Percentiles rank a stretch among this genome's conserved stretches.
phyloP scores from a whole-genome alignment of 352 stramenopile genomes.

The Phytophthora lateralis region DNA sequence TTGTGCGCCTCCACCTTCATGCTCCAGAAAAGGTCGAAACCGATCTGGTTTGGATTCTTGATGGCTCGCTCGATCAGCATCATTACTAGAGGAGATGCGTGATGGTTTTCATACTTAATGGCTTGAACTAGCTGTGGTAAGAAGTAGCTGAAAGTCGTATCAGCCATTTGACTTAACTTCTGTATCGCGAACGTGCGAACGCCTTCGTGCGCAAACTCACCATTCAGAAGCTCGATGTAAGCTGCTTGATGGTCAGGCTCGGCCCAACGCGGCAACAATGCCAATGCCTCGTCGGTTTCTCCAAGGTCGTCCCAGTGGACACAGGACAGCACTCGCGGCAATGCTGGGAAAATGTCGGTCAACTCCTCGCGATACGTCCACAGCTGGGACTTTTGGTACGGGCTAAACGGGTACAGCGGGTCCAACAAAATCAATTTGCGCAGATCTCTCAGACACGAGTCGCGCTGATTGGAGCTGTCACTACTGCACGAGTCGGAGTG shows the following conservation, averaged over 20 bases:
- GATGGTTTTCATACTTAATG: conserved; percentile 88
- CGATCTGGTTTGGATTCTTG: conserved; percentile 83
- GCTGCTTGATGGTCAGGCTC: conserved; percentile 68
- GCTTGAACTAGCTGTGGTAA: conserved; percentile 87
- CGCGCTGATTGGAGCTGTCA: conserved; percentile 52
- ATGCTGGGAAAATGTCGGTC: conserved; percentile 64
- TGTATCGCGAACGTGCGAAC: conserved; percentile 74
- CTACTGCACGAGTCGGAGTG: conserved; percentile 58
- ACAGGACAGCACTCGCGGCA: conserved; percentile 75
- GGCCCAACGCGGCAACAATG: conserved; percentile 66
- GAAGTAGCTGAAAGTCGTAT: conserved; percentile 87
- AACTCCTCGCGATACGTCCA: conserved; percentile 80
- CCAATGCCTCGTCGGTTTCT: conserved; percentile 68
- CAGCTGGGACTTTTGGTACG: conserved; percentile 79
- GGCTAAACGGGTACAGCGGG: conserved; percentile 72
- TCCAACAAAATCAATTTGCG: conserved; percentile 77
- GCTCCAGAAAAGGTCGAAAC: conserved; percentile 85
- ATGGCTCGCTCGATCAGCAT: conserved; percentile 82
- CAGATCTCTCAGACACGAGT: conserved; percentile 59
- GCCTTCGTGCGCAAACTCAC: conserved; percentile 72
- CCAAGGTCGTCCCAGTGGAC: conserved; percentile 74
- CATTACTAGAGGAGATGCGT: conserved; percentile 70
- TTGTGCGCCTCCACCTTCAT: conserved; percentile 88
- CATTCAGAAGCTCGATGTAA: conserved; percentile 80
- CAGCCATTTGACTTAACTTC: conserved; percentile 75